Base-by-base conservation (phyloP, 23 red algal genomes). In the Pyropia yezoensis region DNA sequence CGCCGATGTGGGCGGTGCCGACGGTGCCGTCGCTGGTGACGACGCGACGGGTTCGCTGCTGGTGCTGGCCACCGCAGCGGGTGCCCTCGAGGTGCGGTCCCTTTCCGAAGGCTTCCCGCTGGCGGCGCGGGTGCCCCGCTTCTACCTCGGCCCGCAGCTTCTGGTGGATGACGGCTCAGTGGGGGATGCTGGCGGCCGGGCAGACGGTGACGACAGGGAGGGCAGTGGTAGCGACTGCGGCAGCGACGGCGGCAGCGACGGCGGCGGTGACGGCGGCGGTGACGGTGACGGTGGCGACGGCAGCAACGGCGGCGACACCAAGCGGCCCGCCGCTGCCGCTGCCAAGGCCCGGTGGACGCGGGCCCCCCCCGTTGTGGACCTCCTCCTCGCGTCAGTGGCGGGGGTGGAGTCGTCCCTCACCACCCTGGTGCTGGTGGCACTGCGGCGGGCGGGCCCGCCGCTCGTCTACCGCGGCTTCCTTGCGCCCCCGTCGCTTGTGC, bases 391-490 rank as follows among this genome's bases (percentile, higher is more conserved):
- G 39, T 47, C 39, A 8, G 39, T 47, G 39, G 11, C 39, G 11
- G 39, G 39, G 4, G 39, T 47, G 7, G 39, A 47, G 39, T 13
- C 39, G 39, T 47, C 39, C 14, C 59, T 85, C 1, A 75, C 80
- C 3, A 76, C 60, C 19, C 56, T 76, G 14, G 57, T 80, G 18
- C 70, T 90, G 47, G 67, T 82, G 49, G 76, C 71, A 18, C 57
- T 81, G 16, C 62, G 64, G 9, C 27, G 32, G 20, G 70, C 76
- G 18, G 87, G 87, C 12, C 53, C 61, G 19, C 75, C 77, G 14
- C 17, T 90, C 18, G 62, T 90, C 52, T 90, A 90, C 63, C 54
- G 70, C 6, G 76, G 68, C 14, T 75, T 67, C 55, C 52, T 90
- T 15, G 50, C 23, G 14, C 7, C 27, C 2, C 17, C 39, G 7